Conservation (phyloP, 108 stramenopile species). For the Cyclostephanos tholiformis region DNA sequence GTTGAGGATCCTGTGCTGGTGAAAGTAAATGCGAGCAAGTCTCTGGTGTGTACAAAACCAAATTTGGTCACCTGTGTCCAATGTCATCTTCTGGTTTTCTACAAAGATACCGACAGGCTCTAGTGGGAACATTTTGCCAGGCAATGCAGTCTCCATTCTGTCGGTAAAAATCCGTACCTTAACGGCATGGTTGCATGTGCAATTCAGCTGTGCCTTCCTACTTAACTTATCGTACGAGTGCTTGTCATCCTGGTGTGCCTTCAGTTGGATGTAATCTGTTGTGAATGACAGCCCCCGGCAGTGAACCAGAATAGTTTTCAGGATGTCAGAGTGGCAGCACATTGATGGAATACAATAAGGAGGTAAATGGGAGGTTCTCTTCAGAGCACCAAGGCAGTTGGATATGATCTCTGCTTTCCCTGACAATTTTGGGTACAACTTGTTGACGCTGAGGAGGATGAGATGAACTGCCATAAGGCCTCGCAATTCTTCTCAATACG, state of each 20-base stretch:
- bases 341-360: constrained; percentile 5
- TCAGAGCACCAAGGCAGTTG: constrained; percentile 27
- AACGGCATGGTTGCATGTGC: not conserved
- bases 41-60: not conserved
- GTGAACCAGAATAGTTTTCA: constrained; percentile 21
- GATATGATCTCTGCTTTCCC: constrained; percentile 21
- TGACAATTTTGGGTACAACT: not conserved
- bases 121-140: not conserved
- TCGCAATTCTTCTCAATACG: constrained; percentile 7
- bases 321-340: constrained; percentile 19
- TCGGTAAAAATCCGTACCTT: not conserved
- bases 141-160: not conserved
- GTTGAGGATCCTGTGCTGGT: not conserved
- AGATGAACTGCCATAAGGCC: constrained; percentile 20
- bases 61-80: not conserved
- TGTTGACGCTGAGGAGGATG: constrained; percentile 9
- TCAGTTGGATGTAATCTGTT: not conserved
- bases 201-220: constrained; percentile 10
- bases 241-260: constrained; percentile 12
- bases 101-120: not conserved
- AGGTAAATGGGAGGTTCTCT: not conserved
- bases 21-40: not conserved
- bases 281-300: constrained; percentile 17
- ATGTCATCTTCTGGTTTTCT: not conserved
- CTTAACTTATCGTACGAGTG: not conserved